Conservation (phyloP, 495 filamentous ascomycete genomes). For the Penicillium fimorum region DNA sequence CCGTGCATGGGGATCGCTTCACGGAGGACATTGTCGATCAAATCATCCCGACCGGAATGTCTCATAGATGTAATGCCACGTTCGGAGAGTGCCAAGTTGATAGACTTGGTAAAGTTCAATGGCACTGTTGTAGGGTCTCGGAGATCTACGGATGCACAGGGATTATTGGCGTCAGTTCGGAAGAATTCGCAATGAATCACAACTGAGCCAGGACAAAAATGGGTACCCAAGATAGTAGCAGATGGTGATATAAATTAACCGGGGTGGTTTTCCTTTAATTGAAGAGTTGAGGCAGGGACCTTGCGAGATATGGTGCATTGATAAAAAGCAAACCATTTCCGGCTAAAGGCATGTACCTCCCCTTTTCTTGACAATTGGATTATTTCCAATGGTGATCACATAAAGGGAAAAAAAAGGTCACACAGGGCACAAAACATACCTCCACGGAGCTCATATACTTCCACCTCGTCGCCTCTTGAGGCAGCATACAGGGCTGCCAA, state of each 20-base stretch:
- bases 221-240: neutral
- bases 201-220: slow-evolving; percentile 3
- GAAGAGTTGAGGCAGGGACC: slow-evolving; percentile 12
- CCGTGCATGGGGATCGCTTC: slow-evolving; percentile 90
- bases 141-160: slow-evolving; percentile 60
- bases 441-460: slow-evolving; percentile 89
- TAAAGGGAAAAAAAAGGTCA: slow-evolving; percentile 11
- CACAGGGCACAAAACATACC: slow-evolving; percentile 55
- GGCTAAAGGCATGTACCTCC: neutral
- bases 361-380: neutral
- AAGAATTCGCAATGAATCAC: slow-evolving; percentile 17
- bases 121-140: slow-evolving; percentile 79
- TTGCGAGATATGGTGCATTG: slow-evolving; percentile 12
- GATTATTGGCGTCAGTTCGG: slow-evolving; percentile 21
- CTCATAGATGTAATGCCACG: slow-evolving; percentile 87
- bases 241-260: neutral
- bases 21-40: slow-evolving; percentile 69
- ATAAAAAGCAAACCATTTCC: slow-evolving; percentile 10
- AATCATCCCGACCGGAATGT: slow-evolving; percentile 56
- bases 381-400: neutral
- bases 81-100: slow-evolving; percentile 93
- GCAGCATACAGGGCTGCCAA: slow-evolving; percentile 92
- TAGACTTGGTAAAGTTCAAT: slow-evolving; percentile 95
- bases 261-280: neutral
- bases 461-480: slow-evolving; percentile 78